These are phyloP conservation scores for Astrothelium subdiscretum DNA, from an alignment of 495 filamentous ascomycete genomes.

Conservation along the genomic window DNA sequence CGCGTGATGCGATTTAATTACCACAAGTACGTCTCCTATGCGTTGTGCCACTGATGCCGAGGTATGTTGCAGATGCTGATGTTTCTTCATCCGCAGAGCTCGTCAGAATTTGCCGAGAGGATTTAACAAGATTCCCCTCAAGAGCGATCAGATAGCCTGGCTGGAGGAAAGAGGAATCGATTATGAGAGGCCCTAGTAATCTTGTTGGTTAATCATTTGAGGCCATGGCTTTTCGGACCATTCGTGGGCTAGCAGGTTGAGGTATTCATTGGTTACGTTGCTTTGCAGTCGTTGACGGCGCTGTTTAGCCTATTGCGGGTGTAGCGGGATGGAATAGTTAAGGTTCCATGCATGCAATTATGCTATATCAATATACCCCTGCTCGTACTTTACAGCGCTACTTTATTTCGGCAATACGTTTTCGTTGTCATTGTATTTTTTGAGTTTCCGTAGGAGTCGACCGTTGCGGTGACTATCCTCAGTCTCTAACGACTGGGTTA, in stretches of 20 bases:
- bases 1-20: conserved; percentile 49
- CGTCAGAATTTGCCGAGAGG: neutral
- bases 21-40: conserved; percentile 37
- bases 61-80: neutral
- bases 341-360: neutral
- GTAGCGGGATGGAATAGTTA: neutral
- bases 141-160: neutral
- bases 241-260: no score
- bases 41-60: neutral
- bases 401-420: neutral
- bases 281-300: neutral
- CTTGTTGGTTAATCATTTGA: no score
- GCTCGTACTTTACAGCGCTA: neutral
- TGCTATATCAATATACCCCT: neutral
- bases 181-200: neutral
- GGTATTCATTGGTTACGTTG: neutral
- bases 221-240: no score
- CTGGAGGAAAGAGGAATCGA: neutral
- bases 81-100: neutral
- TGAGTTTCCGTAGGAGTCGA: neutral
- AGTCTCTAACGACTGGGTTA: no score
- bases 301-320: neutral
- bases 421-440: neutral
- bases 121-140: neutral
- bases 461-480: no score